Conservation (phyloP, 1,284 basidiomycete species). For the Rhodotorula mucilaginosa region DNA sequence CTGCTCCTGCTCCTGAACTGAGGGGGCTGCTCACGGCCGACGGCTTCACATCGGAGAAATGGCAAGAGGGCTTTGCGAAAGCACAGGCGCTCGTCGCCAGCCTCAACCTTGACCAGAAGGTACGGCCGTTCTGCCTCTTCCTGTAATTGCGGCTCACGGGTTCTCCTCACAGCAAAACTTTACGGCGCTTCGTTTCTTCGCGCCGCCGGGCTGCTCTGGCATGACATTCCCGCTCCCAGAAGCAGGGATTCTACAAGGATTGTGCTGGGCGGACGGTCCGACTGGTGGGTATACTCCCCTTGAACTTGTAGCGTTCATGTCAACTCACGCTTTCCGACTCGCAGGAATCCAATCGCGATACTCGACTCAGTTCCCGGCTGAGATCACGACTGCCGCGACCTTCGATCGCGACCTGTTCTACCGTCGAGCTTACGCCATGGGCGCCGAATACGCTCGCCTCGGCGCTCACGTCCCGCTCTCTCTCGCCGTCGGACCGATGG, state of each 20-base stretch:
- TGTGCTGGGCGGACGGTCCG: background rate
- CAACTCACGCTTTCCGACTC: no score
- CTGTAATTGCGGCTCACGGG: background rate
- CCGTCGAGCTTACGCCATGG: constrained; percentile 51
- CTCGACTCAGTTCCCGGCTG: constrained; percentile 46
- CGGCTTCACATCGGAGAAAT: constrained; percentile 6
- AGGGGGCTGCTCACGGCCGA: constrained; percentile 3
- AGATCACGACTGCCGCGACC: constrained; percentile 53
- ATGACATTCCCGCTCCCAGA: background rate
- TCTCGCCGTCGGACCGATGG: constrained; percentile 15
- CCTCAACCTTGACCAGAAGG: constrained; percentile 11
- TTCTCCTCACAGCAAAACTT: constrained; percentile 1
- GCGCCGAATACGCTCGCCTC: constrained; percentile 58
- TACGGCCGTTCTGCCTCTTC: background rate
- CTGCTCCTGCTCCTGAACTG: background rate
- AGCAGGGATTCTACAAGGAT: background rate
- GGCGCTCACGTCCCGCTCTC: constrained; percentile 68
- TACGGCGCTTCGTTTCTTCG: background rate
- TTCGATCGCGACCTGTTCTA: constrained; percentile 53
- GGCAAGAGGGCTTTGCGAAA: background rate
- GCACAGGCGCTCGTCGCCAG: constrained; percentile 1
- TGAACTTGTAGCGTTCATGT: no score
- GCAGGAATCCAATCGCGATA: background rate
- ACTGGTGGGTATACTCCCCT: background rate
- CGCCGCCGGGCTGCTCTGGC: constrained; percentile 2